Conservation (phyloP, 306 rosid species). For the Corylus heterophylla region DNA sequence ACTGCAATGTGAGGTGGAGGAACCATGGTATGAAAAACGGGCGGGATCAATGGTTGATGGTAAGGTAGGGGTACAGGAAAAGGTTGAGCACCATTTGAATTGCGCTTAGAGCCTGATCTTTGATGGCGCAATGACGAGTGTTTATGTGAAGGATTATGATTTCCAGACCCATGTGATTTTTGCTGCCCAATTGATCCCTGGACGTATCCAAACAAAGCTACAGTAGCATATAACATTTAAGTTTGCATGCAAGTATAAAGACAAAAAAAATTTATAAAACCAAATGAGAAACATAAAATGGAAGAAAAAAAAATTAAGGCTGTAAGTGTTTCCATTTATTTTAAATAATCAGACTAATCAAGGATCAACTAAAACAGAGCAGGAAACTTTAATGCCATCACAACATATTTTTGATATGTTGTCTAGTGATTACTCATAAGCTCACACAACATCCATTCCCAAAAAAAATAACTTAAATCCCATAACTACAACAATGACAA, state of each 20-base stretch:
- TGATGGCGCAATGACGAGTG: conserved; percentile 60
- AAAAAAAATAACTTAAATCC: background rate
- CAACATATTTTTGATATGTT: background rate
- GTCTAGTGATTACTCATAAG: background rate
- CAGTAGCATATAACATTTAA: conserved; percentile 14
- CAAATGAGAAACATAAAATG: background rate
- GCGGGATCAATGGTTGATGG: conserved; percentile 56
- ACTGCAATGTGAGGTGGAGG: conserved; percentile 65
- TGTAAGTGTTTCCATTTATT: background rate
- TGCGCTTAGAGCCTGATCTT: conserved; percentile 63
- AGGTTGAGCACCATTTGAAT: conserved; percentile 51
- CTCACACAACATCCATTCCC: background rate
- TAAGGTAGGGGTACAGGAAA: conserved; percentile 58
- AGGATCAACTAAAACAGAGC: background rate
- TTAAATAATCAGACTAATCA: background rate
- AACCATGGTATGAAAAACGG: conserved; percentile 58
- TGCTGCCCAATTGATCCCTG: conserved; percentile 51
- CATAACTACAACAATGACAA: background rate
- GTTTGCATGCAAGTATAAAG: background rate
- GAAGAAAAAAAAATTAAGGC: background rate
- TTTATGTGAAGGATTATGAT: conserved; percentile 49
- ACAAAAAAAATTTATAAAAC: background rate
- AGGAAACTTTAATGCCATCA: background rate
- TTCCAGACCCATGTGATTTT: conserved; percentile 63
- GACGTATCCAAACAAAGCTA: conserved; percentile 24